Base-by-base conservation (phyloP, 106 monocot genomes). In the Agapanthus africanus region DNA sequence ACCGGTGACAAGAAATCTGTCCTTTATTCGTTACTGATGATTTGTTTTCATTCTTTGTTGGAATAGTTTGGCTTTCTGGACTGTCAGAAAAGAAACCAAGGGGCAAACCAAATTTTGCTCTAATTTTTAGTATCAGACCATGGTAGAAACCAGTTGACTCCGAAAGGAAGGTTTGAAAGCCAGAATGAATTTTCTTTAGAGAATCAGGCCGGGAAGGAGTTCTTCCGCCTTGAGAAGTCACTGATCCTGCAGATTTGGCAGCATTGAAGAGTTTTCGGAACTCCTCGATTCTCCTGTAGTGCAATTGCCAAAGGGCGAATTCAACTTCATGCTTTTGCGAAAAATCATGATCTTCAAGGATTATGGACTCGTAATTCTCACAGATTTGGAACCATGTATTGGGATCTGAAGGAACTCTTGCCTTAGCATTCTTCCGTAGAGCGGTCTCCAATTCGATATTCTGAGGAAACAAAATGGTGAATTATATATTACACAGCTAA, bases 381-480 rank as follows among this genome's bases (percentile, higher is more conserved):
- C 95, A 88, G 80, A 95, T 91, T 54, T 88, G 88, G 23, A 77
- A 68, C 95, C 95, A 95, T 67, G 79, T 60, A 73, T 85, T 95
- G 18, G 88, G 91, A 79, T 91, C 88, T 26, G 91, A 88, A 71
- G 91, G 91, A 57, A 91, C 65, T 84, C 82, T 91, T 63, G 88
- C 83, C 44, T 95, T 76, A 49, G 81, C 81, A 46, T 80, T 81
- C 73, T 75, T 88, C 42, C 83, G 77, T 54, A 91, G 63, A 37
- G 72, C 82, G 77, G 79, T 83, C 73, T 91, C 95, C 35, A 91
- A 75, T 72, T 91, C 85, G 70, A 70, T 67, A 69, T 88, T 95
- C 95, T 95, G 80, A n/a, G n/a, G 16, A 63, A 70, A 95, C 95
- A 83, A 91, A 91, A 79, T 95, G 85, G 77, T 95, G 95, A n/a